These are phyloP conservation scores for Sporothrix luriei DNA, from an alignment of 2,329 filamentous ascomycete species.

Conservation along the genomic window DNA sequence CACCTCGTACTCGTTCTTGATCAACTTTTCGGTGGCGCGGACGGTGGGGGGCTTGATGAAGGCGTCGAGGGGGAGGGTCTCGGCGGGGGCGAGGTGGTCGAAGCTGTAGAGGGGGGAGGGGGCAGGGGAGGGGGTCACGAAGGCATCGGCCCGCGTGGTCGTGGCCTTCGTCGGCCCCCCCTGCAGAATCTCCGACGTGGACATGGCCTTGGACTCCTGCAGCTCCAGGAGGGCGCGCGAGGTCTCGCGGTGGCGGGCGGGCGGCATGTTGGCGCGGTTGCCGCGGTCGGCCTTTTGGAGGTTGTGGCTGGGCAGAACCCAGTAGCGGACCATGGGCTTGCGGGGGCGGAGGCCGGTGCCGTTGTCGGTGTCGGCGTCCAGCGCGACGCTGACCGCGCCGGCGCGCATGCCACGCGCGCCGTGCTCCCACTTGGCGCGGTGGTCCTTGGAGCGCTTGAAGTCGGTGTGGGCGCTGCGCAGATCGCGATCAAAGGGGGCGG, in stretches of 20 bases:
- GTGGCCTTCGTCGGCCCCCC: not conserved
- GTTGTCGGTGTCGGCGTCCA: not conserved
- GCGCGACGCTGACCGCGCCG: conserved; percentile 31
- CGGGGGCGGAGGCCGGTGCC: not conserved
- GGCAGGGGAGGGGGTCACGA: conserved; percentile 33
- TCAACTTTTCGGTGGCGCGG: conserved; percentile 49
- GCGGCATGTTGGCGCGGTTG: not conserved
- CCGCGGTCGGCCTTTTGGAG: not conserved
- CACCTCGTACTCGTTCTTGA: conserved; percentile 52
- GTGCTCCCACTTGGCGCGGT: conserved; percentile 48
- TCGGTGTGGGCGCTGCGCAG: conserved; percentile 50
- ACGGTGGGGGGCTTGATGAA: conserved; percentile 43
- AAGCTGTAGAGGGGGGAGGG: conserved; percentile 50
- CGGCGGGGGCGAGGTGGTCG: conserved; percentile 47
- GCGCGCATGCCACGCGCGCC: conserved; percentile 44
- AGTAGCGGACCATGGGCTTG: conserved; percentile 6
- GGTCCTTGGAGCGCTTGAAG: conserved; percentile 51
- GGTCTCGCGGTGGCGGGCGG: not conserved
- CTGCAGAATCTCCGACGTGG: not conserved
- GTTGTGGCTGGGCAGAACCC: conserved; percentile 17
- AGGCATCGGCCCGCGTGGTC: too few species aligned
- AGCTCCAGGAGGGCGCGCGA: not conserved
- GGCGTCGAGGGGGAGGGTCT: conserved; percentile 46
- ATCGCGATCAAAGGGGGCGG: conserved; percentile 45
- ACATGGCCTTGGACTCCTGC: not conserved